These are phyloP conservation scores for Hymenoscyphus linearis DNA, from an alignment of 2,329 filamentous ascomycete species.

Conservation along the genomic window DNA sequence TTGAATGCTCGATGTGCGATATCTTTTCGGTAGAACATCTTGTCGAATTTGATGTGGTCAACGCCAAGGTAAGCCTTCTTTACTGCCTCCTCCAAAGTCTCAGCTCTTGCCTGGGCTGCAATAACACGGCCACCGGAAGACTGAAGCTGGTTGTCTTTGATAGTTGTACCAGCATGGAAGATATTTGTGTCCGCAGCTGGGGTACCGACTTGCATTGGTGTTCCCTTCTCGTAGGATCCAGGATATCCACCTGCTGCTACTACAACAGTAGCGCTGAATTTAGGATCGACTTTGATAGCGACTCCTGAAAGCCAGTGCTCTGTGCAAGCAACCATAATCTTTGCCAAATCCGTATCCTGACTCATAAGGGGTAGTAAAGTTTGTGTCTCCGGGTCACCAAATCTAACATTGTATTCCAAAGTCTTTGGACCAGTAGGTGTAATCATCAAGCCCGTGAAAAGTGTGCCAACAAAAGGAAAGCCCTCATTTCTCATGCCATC, in stretches of 20 bases:
- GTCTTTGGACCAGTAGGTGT: constrained; percentile 74
- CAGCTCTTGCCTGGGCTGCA: constrained; percentile 75
- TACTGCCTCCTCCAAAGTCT: constrained; percentile 75
- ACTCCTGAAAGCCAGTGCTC: constrained; percentile 68
- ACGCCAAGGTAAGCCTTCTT: constrained; percentile 70
- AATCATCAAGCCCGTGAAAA: constrained; percentile 94
- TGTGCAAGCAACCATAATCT: constrained; percentile 82
- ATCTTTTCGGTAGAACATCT: constrained; percentile 66
- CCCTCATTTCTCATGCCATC: constrained; percentile 81
- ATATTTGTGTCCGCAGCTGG: constrained; percentile 56
- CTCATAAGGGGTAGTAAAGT: constrained; percentile 75
- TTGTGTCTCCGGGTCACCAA: constrained; percentile 89
- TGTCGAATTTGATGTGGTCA: constrained; percentile 61
- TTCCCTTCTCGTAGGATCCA: constrained; percentile 77
- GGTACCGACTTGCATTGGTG: constrained; percentile 45
- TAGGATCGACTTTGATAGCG: constrained; percentile 59
- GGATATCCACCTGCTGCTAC: constrained; percentile 90
- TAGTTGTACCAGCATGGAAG: constrained; percentile 87
- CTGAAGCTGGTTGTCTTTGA: constrained; percentile 58
- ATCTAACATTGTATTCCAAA: constrained; percentile 89
- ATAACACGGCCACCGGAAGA: constrained; percentile 89
- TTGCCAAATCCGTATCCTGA: constrained; percentile 74
- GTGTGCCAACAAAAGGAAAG: constrained; percentile 65
- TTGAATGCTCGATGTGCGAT: constrained; percentile 76
- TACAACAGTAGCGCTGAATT: constrained; percentile 87